Evolutionary conservation across 2,329 filamentous ascomycete species (phyloP), one percentile per base, ranked within the genome.

Genomic region (Bipolaris zeicola): DNA sequence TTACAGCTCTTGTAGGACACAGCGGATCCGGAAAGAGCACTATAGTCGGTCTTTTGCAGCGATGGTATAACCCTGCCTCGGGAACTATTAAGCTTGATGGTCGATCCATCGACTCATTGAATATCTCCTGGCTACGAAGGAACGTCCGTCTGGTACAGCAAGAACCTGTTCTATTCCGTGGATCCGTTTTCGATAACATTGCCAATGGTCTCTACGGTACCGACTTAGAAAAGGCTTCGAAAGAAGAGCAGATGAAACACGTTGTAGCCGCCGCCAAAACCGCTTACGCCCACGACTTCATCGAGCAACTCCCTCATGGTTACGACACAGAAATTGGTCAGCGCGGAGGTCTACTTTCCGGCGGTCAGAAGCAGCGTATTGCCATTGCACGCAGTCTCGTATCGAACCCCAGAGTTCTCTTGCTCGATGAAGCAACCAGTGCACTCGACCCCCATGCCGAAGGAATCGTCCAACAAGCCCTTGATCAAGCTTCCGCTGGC

Each of bases 281-380:
- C 87, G 75, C 95, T 90, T 83, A 90, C 93, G 94, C 94, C 0
- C 92, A 97, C 72, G 92, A 96, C 62, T 98, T 98, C 72, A 88
- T 99, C 63, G 84, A 81, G 3, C 78, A 82, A 10, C 83, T 98
- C 0, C 92, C 94, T 0, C 89, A 97, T 66, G 90, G 90, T 1
- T 98, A 97, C 69, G 86, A 96, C 64, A 98, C 94, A 0, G 87
- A 96, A 61, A 93, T 98, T 16, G 95, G 94, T 52, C 92, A 97
- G 76, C 88, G 93, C 60, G 94, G 94, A 7, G 96, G 96, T 72
- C 79, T 96, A 48, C 83, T 98, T 7, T 96, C 91, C 51, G 95
- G 94, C 73, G 95, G 94, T 26, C 95, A 98, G 78, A 96, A 96
- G 76, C 94, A 98, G 77, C 90, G 94, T 65, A 96, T 98, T 71